These are phyloP conservation scores for Sphaerobolus stellatus DNA, from an alignment of 1,284 basidiomycete species.

Conservation along the genomic window DNA sequence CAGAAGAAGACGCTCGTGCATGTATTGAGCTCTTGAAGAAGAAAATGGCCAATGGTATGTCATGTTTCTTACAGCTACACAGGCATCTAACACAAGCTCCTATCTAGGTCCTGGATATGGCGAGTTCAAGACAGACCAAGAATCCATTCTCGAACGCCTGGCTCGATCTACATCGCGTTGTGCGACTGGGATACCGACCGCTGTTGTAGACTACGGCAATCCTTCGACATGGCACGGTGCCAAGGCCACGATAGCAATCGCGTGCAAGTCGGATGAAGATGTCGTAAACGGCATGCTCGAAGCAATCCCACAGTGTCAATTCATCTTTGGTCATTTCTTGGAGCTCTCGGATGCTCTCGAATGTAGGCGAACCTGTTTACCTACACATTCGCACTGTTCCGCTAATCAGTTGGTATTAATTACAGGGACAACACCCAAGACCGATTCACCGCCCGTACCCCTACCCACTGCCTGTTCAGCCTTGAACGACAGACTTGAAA, in stretches of 20 bases:
- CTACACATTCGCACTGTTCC: not conserved
- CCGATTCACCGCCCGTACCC: conserved; percentile 30
- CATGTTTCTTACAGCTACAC: not conserved
- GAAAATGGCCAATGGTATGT: conserved; percentile 71
- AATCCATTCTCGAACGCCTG: conserved; percentile 86
- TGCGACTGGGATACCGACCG: conserved; percentile 53
- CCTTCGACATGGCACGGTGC: conserved; percentile 77
- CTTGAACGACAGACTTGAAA: conserved; percentile 61
- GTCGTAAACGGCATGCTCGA: conserved; percentile 65
- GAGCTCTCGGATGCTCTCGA: conserved; percentile 72
- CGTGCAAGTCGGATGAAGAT: conserved; percentile 75
- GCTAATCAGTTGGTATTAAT: not conserved
- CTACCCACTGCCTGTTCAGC: conserved; percentile 39
- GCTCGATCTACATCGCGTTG: conserved; percentile 47
- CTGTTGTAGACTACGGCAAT: conserved; percentile 84
- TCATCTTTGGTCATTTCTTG: conserved; percentile 80
- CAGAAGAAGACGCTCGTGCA: conserved; percentile 87
- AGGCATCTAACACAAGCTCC: not conserved
- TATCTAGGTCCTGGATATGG: conserved; percentile 71
- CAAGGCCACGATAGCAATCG: conserved; percentile 73
- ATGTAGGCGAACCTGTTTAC: conserved; percentile 53
- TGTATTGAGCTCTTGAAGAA: conserved; percentile 80
- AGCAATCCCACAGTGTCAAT: conserved; percentile 66
- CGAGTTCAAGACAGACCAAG: conserved; percentile 78
- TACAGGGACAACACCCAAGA: conserved; percentile 18